Conservation (phyloP, 2,329 filamentous ascomycete genomes). For the Exserohilum turcica region DNA sequence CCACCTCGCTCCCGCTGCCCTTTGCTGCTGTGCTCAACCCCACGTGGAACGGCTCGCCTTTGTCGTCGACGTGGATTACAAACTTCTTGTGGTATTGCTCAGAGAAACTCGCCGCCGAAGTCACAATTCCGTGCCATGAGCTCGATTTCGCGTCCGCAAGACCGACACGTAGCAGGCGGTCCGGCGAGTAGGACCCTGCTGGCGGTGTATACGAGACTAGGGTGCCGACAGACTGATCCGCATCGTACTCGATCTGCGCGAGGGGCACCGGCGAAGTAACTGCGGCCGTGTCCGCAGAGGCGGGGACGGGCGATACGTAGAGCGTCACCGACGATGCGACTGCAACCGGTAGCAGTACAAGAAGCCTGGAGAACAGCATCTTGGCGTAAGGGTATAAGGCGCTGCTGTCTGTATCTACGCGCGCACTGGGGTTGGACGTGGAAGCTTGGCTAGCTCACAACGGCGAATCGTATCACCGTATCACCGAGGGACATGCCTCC, state of each 20-base stretch:
- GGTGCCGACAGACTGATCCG: constrained; percentile 44
- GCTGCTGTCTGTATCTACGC: constrained; percentile 8
- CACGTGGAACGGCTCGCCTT: constrained; percentile 53
- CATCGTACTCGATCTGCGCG: constrained; percentile 52
- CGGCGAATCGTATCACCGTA: constrained; percentile 25
- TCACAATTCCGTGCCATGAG: constrained; percentile 54
- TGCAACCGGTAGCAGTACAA: constrained; percentile 47
- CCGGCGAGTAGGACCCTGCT: constrained; percentile 38
- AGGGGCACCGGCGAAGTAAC: constrained; percentile 48
- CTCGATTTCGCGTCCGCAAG: constrained; percentile 47
- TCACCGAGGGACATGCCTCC: constrained; percentile 18
- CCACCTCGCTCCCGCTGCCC: constrained; percentile 45
- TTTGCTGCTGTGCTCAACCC: constrained; percentile 49
- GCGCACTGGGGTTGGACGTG: constrained; percentile 10
- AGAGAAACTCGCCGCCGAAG: constrained; percentile 51
- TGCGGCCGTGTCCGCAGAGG: constrained; percentile 59
- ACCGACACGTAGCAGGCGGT: constrained; percentile 52
- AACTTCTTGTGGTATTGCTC: constrained; percentile 52
- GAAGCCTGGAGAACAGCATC: constrained; percentile 46
- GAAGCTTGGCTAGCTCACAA: constrained; percentile 13
- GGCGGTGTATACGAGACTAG: constrained; percentile 46
- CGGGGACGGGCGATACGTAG: constrained; percentile 76
- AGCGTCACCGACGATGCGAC: constrained; percentile 47
- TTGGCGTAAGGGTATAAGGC: constrained; percentile 17
- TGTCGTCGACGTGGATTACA: constrained; percentile 50